phyloP scores from a whole-genome alignment of 768 basidiomycete species.

The Tulasnella sp. region DNA sequence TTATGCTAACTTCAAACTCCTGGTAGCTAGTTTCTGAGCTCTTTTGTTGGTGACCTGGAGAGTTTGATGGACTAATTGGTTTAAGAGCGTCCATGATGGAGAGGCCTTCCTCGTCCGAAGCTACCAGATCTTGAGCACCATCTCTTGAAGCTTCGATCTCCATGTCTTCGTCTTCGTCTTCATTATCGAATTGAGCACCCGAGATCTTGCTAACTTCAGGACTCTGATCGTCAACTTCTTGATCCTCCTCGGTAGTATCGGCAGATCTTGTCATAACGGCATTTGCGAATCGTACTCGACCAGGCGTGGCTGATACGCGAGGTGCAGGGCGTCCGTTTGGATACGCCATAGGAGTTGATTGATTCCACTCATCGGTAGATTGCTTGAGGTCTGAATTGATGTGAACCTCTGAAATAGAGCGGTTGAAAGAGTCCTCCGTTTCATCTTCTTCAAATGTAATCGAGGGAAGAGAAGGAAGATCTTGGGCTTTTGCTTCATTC shows the following conservation, averaged over 20 bases:
- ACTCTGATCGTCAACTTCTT: conserved; percentile 1
- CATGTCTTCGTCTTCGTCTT: not conserved
- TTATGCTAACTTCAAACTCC: conserved; percentile 1
- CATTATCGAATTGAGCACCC: not conserved
- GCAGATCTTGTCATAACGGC: not conserved
- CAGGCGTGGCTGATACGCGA: conserved; percentile 3
- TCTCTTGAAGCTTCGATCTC: not conserved
- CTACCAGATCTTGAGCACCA: too few species aligned
- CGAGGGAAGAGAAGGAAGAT: conserved; percentile 74
- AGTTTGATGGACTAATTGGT: not conserved
- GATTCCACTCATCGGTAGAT: not conserved
- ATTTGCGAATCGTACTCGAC: conserved; percentile 9
- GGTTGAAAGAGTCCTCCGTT: conserved; percentile 33
- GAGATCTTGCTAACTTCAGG: conserved; percentile 6
- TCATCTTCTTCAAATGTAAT: conserved; percentile 34
- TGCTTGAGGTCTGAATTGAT: not conserved
- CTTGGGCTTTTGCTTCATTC: conserved; percentile 41
- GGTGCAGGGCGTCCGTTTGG: not conserved
- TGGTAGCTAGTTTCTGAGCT: not conserved
- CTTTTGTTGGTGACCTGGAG: not conserved
- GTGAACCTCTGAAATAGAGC: not conserved
- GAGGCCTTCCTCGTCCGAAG: not conserved
- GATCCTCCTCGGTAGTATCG: not conserved
- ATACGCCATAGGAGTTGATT: not conserved
- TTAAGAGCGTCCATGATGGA: not conserved